phyloP scores from a whole-genome alignment of 345 rosid genomes.

The Garcia nutans region DNA sequence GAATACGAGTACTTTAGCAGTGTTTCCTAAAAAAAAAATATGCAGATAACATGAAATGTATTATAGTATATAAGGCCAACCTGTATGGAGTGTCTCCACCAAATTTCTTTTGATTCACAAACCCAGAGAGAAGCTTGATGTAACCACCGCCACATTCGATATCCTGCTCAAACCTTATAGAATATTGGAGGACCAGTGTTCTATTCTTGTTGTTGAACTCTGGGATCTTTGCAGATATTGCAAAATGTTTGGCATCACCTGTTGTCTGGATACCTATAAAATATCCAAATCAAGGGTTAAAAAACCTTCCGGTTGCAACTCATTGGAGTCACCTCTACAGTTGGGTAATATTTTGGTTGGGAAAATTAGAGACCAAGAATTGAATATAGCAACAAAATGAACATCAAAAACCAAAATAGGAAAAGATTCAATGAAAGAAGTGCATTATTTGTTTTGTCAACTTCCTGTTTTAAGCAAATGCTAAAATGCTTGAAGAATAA shows the following conservation, averaged over 20 bases:
- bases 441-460: not conserved
- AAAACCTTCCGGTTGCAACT: not conserved
- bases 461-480: not conserved
- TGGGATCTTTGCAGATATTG: slow-evolving; percentile 86
- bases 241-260: slow-evolving; percentile 78
- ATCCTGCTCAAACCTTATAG: slow-evolving; percentile 82
- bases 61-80: slow-evolving; percentile 19
- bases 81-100: slow-evolving; percentile 98
- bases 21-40: too few species aligned
- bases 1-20: not conserved
- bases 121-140: slow-evolving; percentile 92
- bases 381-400: too few species aligned
- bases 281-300: not conserved
- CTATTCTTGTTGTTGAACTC: slow-evolving; percentile 83
- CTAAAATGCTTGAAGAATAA: not conserved
- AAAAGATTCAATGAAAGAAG: not conserved
- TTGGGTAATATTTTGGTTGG: too few species aligned
- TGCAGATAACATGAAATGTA: not conserved
- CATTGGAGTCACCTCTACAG: too few species aligned
- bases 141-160: slow-evolving; percentile 98
- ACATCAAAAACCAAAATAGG: too few species aligned
- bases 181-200: slow-evolving; percentile 82
- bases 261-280: slow-evolving; percentile 78
- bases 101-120: slow-evolving; percentile 93
- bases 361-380: too few species aligned